Base-by-base conservation (phyloP, 352 stramenopile species). In the Globisporangium solare region DNA sequence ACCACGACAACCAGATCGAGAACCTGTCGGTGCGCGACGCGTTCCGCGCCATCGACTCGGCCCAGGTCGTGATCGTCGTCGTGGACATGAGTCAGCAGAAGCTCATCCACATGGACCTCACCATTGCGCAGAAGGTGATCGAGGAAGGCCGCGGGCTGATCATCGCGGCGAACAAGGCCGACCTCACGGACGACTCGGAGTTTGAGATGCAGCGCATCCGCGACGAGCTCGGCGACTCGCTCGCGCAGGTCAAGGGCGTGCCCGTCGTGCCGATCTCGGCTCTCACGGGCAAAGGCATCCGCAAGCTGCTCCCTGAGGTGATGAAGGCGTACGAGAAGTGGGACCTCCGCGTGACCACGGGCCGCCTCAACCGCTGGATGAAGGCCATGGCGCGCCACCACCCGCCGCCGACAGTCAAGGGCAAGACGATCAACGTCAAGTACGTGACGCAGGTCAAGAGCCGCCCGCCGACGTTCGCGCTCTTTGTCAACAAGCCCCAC, bases 361-460 rank as follows among this genome's bases (percentile, higher is more conserved):
- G 81, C 12, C 71, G 76, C 3, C 51, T 94, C 20, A 94, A 94
- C 61, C 81, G 83, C 20, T 94, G 83, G 83, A 76, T 94, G 39
- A 85, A 89, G 58, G 79, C 84, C 35, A 94, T 94, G 80, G 74
- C 73, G 32, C 78, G 82, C 21, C 84, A 94, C 63, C 84, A 94
- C 66, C 82, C 82, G 46, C 82, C 84, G 43, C 84, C 84, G 60
- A 88, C 78, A 4, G 62, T 91, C 58, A 89, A 88, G 58, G 84
- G 84, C 68, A 94, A 94, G 72, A 73, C 77, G 51, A 64, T 92
- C 37, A 94, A 94, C 62, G 66, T 94, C 73, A 94, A 94, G 69
- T 94, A 94, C 76, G 76, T 83, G 52, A 92, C 84, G 32, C 84
- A 94, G 61, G 79, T 94, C 49, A 94, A 92, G 71, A 75, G 79